These are phyloP conservation scores for Sclerotinia minor DNA, from an alignment of 2,329 filamentous ascomycete genomes.

Conservation along the genomic window DNA sequence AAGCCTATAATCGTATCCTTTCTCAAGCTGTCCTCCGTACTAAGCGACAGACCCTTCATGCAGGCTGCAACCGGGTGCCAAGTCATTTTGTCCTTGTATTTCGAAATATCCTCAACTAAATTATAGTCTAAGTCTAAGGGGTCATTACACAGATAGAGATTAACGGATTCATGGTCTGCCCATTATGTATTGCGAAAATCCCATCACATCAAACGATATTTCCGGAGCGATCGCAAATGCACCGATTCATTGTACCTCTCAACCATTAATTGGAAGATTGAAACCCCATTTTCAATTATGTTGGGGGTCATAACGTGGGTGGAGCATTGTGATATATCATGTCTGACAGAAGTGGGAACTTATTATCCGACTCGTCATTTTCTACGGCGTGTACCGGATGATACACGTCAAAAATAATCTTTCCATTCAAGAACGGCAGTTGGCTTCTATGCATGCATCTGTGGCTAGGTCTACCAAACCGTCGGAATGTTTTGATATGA, in stretches of 20 bases:
- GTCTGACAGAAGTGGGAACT: neutral
- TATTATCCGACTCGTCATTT: slow-evolving; percentile 5
- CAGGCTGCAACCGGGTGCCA: slow-evolving; percentile 11
- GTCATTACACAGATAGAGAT: neutral
- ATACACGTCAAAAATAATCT: neutral
- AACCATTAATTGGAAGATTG: neutral
- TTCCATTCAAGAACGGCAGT: neutral
- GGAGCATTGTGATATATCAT: neutral
- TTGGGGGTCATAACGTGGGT: neutral
- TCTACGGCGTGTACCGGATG: slow-evolving; percentile 4
- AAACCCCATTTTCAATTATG: neutral
- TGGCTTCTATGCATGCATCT: neutral
- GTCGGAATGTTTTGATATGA: neutral
- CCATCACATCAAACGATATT: neutral
- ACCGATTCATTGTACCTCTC: neutral
- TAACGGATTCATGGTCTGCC: neutral
- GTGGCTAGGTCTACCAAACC: slow-evolving; percentile 5
- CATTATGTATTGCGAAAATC: neutral
- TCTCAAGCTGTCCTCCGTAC: too few species aligned
- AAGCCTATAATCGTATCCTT: too few species aligned
- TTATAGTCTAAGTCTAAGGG: neutral
- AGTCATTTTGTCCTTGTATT: neutral
- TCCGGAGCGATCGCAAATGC: neutral
- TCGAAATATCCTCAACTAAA: neutral
- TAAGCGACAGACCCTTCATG: slow-evolving; percentile 21